phyloP scores from a whole-genome alignment of 2,329 filamentous ascomycete species.

The Cadophora sp. region DNA sequence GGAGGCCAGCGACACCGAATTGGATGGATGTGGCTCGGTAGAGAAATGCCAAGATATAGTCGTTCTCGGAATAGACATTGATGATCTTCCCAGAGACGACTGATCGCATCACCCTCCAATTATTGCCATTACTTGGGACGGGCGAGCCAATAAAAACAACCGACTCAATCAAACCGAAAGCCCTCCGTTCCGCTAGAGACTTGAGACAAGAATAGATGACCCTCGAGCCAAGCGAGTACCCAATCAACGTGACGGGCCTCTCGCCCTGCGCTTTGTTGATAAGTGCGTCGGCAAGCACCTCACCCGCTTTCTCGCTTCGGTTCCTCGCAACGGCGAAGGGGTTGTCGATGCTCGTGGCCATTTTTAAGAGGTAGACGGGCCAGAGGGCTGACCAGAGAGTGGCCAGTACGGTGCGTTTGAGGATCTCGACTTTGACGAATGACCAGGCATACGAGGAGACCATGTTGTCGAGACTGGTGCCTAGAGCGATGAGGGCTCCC shows the following conservation, averaged over 20 bases:
- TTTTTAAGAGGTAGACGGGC: constrained; percentile 57
- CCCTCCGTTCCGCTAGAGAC: constrained; percentile 63
- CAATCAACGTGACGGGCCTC: constrained; percentile 66
- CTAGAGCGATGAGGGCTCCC: constrained; percentile 76
- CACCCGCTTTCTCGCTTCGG: constrained; percentile 65
- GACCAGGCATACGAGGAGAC: constrained; percentile 64
- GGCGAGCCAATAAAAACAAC: constrained; percentile 83
- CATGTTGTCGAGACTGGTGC: constrained; percentile 73
- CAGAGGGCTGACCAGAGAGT: constrained; percentile 55
- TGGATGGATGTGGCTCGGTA: constrained; percentile 84
- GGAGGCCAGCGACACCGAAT: constrained; percentile 83
- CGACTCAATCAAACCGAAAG: constrained; percentile 70
- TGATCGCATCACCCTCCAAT: constrained; percentile 80
- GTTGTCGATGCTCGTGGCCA: constrained; percentile 63
- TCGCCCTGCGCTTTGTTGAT: constrained; percentile 78
- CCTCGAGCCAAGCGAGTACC: constrained; percentile 66
- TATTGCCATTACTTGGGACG: constrained; percentile 71
- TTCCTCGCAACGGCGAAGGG: constrained; percentile 66
- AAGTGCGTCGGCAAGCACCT: constrained; percentile 68
- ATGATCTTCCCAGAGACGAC: constrained; percentile 85
- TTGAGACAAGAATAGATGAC: constrained; percentile 70
- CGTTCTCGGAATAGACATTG: constrained; percentile 87
- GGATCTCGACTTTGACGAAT: constrained; percentile 67
- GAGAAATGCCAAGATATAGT: constrained; percentile 87
- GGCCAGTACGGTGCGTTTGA: constrained; percentile 58